Evolutionary conservation across 768 basidiomycete species (phyloP).

Genomic region (Cantharellus cinnabarinus): DNA sequence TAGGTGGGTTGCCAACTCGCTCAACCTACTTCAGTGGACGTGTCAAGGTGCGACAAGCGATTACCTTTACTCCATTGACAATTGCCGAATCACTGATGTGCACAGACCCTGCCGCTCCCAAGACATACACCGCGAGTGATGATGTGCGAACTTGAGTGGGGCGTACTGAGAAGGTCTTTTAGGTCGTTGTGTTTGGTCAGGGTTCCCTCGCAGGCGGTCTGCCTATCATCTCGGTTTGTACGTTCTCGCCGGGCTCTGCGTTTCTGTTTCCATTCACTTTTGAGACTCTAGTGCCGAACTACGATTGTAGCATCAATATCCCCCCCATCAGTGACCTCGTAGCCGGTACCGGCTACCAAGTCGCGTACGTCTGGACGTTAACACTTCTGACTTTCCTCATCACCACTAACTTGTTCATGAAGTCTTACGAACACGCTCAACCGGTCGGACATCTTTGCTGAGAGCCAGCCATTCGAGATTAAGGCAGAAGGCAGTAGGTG

Average conservation of each 20-base stretch:
- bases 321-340: neutral
- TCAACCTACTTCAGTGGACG: neutral
- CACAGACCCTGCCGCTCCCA: neutral
- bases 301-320: neutral
- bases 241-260: neutral
- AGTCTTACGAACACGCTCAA: neutral
- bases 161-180: neutral
- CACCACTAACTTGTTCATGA: neutral
- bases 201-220: neutral
- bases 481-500: neutral
- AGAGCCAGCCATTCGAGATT: neutral
- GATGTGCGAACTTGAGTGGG: neutral
- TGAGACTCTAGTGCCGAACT: neutral
- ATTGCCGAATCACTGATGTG: neutral
- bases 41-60: neutral
- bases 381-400: too few species aligned
- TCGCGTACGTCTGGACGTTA: neutral
- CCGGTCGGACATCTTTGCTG: neutral
- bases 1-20: constrained; percentile 1
- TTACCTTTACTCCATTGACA: neutral
- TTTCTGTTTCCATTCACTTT: neutral
- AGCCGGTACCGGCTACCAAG: neutral
- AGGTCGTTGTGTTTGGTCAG: neutral
- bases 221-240: neutral
- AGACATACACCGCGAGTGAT: neutral